Base-by-base conservation (phyloP, 305 asterid genomes). In the Fraxinus dipetala region DNA sequence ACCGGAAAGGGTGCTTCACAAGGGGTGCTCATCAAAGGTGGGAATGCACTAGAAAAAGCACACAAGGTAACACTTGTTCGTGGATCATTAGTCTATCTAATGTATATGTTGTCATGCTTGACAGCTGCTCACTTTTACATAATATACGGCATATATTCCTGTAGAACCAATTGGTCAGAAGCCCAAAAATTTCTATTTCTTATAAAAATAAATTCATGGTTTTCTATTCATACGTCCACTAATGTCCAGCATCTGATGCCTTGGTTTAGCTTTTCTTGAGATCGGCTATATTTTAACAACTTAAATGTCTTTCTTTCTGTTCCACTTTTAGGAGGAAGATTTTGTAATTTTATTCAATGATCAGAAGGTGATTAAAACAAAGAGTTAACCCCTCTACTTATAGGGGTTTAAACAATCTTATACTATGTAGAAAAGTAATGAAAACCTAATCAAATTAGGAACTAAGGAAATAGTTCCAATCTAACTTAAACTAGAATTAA, bases 1-100 rank as follows among this genome's bases (percentile, higher is more conserved):
- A 96, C 99, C 0, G 99, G 99, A 72, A 93, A 92, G 89, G 99
- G 99, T 80, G 98, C 99, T 77, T 90, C 98, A 43, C 91, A 92
- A 80, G 98, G 99, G 72, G 99, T 95, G 59, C 94, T 95, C 77
- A 95, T 95, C 51, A 95, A 95, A 85, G 99, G 98, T 78, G 99
- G 99, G 78, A 88, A 87, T 93, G 97, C 99, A 78, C 93, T 94
- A 80, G 93, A 95, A 89, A 95, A 90, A 74, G 99, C 99, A 11
- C 98, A 95, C 75, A 95, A 94, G 99, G 98, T 87, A 86, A 61
- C 83, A 76, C 74, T 75, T 80, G 4, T 24, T 84, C 48, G 13
- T 79, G 75, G 78, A 75, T 36, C 40, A 51, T 20, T 80, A 43
- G 77, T 67, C 70, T 67, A 72, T 70, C 63, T 78, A 13, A 77